Conservation (phyloP, 1,284 basidiomycete species). For the Microbotryomycetes sp. region DNA sequence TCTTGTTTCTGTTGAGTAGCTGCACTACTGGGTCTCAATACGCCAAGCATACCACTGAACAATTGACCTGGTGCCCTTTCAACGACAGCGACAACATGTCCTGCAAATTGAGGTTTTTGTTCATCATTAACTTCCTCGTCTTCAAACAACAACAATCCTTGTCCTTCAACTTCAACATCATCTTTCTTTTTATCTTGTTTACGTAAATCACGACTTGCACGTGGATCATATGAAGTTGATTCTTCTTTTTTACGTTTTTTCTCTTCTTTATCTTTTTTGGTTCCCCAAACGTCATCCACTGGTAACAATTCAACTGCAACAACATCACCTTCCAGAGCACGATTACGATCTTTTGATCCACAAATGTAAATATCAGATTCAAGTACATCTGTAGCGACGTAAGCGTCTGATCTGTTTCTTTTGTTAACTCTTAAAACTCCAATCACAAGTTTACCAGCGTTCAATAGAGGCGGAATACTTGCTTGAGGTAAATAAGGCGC, state of each 20-base stretch:
- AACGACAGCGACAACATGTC: slow-evolving; percentile 50
- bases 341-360: slow-evolving; percentile 89
- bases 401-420: slow-evolving; percentile 85
- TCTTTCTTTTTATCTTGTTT: slow-evolving; percentile 99
- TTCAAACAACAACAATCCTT: slow-evolving; percentile 90
- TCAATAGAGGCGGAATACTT: slow-evolving; percentile 88
- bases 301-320: slow-evolving; percentile 90
- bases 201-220: slow-evolving; percentile 54
- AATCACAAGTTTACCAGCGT: slow-evolving; percentile 97
- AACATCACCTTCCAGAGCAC: slow-evolving; percentile 96
- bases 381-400: slow-evolving; percentile 97
- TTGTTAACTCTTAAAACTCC: slow-evolving; percentile 98
- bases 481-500: slow-evolving; percentile 98
- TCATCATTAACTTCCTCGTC: slow-evolving; percentile 97
- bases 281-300: slow-evolving; percentile 93
- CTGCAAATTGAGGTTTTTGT: slow-evolving; percentile 75
- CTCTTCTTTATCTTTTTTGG: slow-evolving; percentile 99
- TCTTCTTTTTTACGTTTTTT: slow-evolving; percentile 99
- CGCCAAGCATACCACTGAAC: slow-evolving; percentile 92
- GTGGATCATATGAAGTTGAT: slow-evolving; percentile 80
- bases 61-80: slow-evolving; percentile 98
- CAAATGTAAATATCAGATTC: slow-evolving; percentile 90
- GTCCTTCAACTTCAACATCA: slow-evolving; percentile 98
- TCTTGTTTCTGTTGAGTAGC: slow-evolving; percentile 99
- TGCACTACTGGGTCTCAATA: slow-evolving; percentile 91